A percentile compares a stretch with the other conserved stretches of the same genome.
These are phyloP conservation scores for Sergeia podlipaevii DNA, from an alignment of 208 protist genomes.

Conservation along the genomic window DNA sequence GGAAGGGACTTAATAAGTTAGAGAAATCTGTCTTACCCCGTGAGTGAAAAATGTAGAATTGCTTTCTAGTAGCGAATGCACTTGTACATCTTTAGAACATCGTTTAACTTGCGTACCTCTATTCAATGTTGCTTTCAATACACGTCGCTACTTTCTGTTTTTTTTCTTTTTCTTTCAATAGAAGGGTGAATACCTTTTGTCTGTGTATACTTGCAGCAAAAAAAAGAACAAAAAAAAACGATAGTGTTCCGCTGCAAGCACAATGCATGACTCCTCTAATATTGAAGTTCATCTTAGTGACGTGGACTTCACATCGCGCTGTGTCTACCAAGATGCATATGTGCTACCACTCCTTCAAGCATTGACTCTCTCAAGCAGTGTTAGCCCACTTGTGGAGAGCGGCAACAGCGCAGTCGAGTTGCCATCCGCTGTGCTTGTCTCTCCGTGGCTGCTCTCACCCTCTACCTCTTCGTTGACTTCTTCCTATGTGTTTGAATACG, in stretches of 20 bases:
- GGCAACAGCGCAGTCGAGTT: too few relatives aligned
- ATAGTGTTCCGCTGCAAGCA: not conserved
- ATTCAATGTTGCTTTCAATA: slow-evolving; percentile 4
- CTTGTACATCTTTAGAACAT: too few relatives aligned
- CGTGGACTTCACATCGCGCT: slow-evolving; percentile 36
- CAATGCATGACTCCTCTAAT: not conserved
- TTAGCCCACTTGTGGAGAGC: too few relatives aligned
- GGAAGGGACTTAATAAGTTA: too few relatives aligned
- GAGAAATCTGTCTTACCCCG: too few relatives aligned
- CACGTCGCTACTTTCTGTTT: slow-evolving; percentile 7
- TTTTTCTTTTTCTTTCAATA: slow-evolving; percentile 10
- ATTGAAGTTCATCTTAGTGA: slow-evolving; percentile 27
- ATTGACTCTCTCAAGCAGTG: too few relatives aligned
- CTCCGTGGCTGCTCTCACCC: slow-evolving; percentile 28
- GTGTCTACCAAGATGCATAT: slow-evolving; percentile 31
- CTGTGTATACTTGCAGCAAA: not conserved
- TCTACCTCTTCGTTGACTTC: not conserved
- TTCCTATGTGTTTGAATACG: slow-evolving; percentile 7
- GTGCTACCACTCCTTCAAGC: slow-evolving; percentile 12
- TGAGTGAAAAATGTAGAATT: too few relatives aligned
- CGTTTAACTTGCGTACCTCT: slow-evolving; percentile 3
- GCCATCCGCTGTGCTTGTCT: too few relatives aligned
- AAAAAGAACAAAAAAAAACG: slow-evolving; percentile 11
- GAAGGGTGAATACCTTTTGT: not conserved
- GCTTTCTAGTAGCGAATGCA: too few relatives aligned